These are phyloP conservation scores for Reticulascus tulasneorum DNA, from an alignment of 2,329 filamentous ascomycete genomes.

Conservation along the genomic window DNA sequence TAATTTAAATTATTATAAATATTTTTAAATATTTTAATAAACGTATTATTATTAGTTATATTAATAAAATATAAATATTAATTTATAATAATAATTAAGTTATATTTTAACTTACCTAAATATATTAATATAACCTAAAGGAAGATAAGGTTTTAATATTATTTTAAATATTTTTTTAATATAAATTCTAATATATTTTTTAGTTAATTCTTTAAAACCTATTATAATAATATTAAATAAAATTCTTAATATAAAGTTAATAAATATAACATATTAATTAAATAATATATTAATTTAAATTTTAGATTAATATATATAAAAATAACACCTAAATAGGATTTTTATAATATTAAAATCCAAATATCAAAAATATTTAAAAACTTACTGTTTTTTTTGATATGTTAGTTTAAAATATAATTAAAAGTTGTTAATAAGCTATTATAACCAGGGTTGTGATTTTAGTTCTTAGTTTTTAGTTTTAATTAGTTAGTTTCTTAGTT, in stretches of 20 bases:
- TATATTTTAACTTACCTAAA: conserved; percentile 2
- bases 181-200: no score
- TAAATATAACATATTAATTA: not conserved
- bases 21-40: no score
- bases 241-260: not conserved
- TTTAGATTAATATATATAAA: not conserved
- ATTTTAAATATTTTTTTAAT: no score
- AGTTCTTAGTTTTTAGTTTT: not conserved
- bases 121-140: no score
- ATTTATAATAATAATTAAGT: not conserved
- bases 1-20: not conserved
- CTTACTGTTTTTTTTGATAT: no score
- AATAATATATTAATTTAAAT: not conserved
- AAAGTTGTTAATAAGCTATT: conserved; percentile 1
- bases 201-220: no score
- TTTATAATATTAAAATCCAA: no score
- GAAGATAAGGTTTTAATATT: no score
- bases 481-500: no score
- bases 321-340: not conserved
- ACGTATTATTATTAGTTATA: no score
- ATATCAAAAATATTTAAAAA: no score
- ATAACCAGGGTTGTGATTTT: not conserved
- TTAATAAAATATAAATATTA: not conserved
- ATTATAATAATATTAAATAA: not conserved
- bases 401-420: no score